These are phyloP conservation scores for Lactarius indigo DNA, from an alignment of 768 basidiomycete species.

Conservation along the genomic window DNA sequence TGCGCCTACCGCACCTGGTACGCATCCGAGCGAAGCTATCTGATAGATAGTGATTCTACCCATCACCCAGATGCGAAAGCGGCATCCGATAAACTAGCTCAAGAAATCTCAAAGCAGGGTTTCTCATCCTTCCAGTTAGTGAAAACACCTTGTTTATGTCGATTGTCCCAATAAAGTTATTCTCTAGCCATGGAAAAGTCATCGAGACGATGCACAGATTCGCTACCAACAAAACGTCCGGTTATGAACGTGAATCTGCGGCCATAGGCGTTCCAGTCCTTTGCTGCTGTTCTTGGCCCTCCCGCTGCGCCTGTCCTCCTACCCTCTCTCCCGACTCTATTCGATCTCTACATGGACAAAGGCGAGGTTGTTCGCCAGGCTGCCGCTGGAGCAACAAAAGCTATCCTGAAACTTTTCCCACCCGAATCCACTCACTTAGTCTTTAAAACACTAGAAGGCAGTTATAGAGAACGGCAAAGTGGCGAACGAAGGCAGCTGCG, in stretches of 20 bases:
- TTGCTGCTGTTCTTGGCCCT: slow-evolving; percentile 66
- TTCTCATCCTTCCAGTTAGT: slow-evolving; percentile 59
- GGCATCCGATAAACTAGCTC: slow-evolving; percentile 76
- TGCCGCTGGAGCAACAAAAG: slow-evolving; percentile 75
- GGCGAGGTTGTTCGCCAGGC: slow-evolving; percentile 86
- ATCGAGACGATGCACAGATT: slow-evolving; percentile 62
- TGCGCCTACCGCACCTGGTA: slow-evolving; percentile 39
- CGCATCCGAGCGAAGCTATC: slow-evolving; percentile 16
- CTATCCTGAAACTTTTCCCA: slow-evolving; percentile 79
- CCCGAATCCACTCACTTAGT: slow-evolving; percentile 73
- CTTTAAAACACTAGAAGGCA: slow-evolving; percentile 64
- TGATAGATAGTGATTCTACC: not conserved
- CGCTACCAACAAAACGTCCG: slow-evolving; percentile 81
- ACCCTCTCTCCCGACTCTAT: slow-evolving; percentile 69
- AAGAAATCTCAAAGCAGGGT: slow-evolving; percentile 62
- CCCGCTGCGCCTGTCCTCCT: slow-evolving; percentile 71
- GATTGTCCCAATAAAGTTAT: slow-evolving; percentile 22
- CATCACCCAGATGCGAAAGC: slow-evolving; percentile 66
- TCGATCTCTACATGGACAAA: slow-evolving; percentile 89
- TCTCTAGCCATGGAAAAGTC: slow-evolving; percentile 56
- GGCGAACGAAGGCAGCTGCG: slow-evolving; percentile 92
- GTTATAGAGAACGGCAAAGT: slow-evolving; percentile 88
- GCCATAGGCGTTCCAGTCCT: slow-evolving; percentile 75
- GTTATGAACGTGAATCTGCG: slow-evolving; percentile 84
- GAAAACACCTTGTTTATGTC: slow-evolving; percentile 7